Base-by-base conservation (phyloP, 129 eudicot species). In the Ambrosia artemisiifolia region DNA sequence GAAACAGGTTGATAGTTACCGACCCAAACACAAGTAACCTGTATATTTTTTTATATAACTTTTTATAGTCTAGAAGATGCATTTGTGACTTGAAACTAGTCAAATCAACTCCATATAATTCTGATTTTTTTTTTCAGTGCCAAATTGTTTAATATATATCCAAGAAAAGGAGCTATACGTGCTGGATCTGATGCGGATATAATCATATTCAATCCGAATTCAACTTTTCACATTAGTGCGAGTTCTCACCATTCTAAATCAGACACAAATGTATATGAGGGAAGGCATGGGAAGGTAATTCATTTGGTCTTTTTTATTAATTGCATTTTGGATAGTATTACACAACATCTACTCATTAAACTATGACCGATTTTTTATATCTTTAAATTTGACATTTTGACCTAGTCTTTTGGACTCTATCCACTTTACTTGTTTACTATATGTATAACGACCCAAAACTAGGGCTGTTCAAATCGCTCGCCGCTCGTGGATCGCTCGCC, bases 141-240 rank as follows among this genome's bases (percentile, higher is more conserved):
- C 2, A 86, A 76, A 82, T 79, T 90, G 67, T 95, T 95, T 76
- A 95, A 95, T 74, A 90, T 95, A 63, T 95, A 90, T 85, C 99
- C 99, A 16, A 88, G 83, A 79, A 90, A 95, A 76, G 99, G 99
- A 33, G 99, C 97, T 28, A 90, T 95, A 76, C 84, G 83, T 73
- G 83, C 82, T 30, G 97, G 99, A 74, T 95, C 99, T 56, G 99
- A 95, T 90, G 99, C 99, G 28, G 99, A 95, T 84, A 83, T 95
- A 63, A 95, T 95, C 73, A 82, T 95, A 83, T 69, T 95, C 69
- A 90, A 95, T 73, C 99, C 99, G 42, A 85, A 83, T 80, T 69
- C 97, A 67, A 95, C 91, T 73, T 95, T 90, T 75, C 86, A 80
- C 63, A 95, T 95, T 46, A 84, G 94, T 70, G 88, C 96, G 38